Evolutionary conservation across 306 rosid species (phyloP), one percentile per base, ranked within the genome.

Genomic region (Quercus mongolica): DNA sequence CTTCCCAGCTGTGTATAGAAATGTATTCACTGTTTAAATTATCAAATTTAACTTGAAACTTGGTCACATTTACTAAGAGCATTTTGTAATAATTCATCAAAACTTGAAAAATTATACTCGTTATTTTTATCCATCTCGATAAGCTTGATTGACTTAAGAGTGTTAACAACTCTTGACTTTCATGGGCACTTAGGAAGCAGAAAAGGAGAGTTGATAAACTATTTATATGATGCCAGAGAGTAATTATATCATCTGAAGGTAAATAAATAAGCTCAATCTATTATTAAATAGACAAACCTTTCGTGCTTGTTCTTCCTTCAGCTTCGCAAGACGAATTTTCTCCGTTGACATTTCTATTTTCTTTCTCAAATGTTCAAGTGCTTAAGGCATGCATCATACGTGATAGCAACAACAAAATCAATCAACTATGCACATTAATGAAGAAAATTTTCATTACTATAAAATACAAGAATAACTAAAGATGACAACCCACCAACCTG

Each of bases 341-440:
- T 95, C 99, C 0, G 98, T 89, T 67, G 92, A 74, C 63, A 57
- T 57, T 86, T 95, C 98, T 76, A 95, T 91, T 88, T 95, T 95
- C 91, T 89, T 92, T 82, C 99, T 87, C 87, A 95, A 65, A 86
- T 76, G 97, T 79, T 92, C 99, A 78, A 90, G 97, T 21, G 96
- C 99, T 95, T 82, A 68, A 86, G 78, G 80, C 28, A 85, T 79
- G 80, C 80, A 84, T 44, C 83, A 80, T 26, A 75, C 41, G 70
- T 59, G 70, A 71, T 59, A 76, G 63, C 56, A 76, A 54, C 58
- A 56, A 85, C 52, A 76, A 82, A 74, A 75, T 80, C 82, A 87
- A 74, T 78, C 79, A 81, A 81, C 51, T 19, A 74, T 15, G 59
- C 80, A 69, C 71, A 81, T 59, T 33, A 79, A 62, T 38, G 30